Evolutionary conservation across 2,329 filamentous ascomycete genomes (phyloP), one percentile per base, ranked within the genome.

Genomic region (Teratosphaeria zuluensis): DNA sequence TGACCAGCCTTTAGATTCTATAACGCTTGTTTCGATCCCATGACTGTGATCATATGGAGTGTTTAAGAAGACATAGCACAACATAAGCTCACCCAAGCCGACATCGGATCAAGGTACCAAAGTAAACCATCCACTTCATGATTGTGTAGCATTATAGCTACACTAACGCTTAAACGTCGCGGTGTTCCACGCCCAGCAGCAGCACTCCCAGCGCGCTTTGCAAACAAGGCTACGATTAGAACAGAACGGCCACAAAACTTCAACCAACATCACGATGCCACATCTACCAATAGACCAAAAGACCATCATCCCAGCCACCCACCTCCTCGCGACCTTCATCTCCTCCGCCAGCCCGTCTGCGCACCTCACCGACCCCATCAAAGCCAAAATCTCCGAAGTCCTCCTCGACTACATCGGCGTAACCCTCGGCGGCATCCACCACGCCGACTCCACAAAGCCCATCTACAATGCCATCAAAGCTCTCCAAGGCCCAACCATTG

Each of bases 391-490:
- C 58, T 67, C 68, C 61, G 68, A 70, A 63, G 67, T 70, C 53
- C 58, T 70, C 33, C 64, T 68, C 51, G 68, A 70, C 61, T 69
- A 67, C 60, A 64, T 69, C 46, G 68, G 66, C 32, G 65, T 68
- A 4, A 63, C 64, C 3, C 60, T 66, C 21, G 68, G 67, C 51
- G 68, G 65, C 4, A 51, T 65, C 31, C 53, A 61, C 33, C 64
- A 64, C 54, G 68, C 66, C 30, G 62, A 67, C 35, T 70, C 68
- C 2, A 66, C 68, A 9, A 53, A 56, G 7, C 64, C 67, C 0
- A 69, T 70, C 51, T 64, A 63, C 58, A 63, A 63, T 7, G 64
- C 66, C 51, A 63, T 70, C 31, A 30, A 48, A 30, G 62, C 63
- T 2, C 61, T 70, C 3, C 68, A 69, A 59, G 68, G 68, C 42